Evolutionary conservation across 257 asterid species (phyloP).

Genomic region (Eucommia ulmoides): DNA sequence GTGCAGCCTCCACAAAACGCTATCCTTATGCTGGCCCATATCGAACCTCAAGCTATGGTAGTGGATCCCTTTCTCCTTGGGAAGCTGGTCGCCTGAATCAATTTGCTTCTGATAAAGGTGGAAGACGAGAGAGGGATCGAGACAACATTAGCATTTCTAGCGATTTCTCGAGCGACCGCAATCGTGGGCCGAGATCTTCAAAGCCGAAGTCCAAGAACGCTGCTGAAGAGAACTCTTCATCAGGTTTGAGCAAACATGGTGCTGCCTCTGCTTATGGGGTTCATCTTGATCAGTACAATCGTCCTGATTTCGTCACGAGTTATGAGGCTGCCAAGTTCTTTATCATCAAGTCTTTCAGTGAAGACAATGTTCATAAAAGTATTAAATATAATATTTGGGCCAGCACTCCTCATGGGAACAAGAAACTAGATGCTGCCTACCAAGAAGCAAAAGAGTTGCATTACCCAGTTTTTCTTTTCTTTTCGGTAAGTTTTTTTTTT

Average conservation of each 20-base stretch:
- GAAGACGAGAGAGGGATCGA: constrained; percentile 76
- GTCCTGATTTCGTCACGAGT: constrained; percentile 60
- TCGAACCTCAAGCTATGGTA: constrained; percentile 34
- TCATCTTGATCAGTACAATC: constrained; percentile 44
- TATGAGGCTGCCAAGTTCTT: constrained; percentile 71
- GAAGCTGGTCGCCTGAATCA: constrained; percentile 33
- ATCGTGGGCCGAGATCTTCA: constrained; percentile 94
- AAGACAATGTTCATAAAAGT: constrained; percentile 93
- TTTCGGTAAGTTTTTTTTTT: constrained; percentile 60
- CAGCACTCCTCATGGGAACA: constrained; percentile 93
- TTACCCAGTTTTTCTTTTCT: constrained; percentile 82
- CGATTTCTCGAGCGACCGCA: constrained; percentile 63
- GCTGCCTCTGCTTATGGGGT: constrained; percentile 44
- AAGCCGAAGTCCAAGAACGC: constrained; percentile 53
- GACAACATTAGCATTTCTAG: constrained; percentile 34
- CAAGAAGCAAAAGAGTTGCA: constrained; percentile 53
- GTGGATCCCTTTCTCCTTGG: constrained; percentile 47
- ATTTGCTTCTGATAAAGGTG: constrained; percentile 45
- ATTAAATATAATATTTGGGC: constrained; percentile 92
- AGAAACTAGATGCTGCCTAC: constrained; percentile 90
- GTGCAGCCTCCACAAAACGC: constrained; percentile 54
- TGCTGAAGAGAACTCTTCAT: constrained; percentile 54
- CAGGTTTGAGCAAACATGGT: constrained; percentile 36
- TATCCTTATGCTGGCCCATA: constrained; percentile 44
- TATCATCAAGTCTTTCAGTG: constrained; percentile 95